Evolutionary conservation across 2,329 filamentous ascomycete genomes (phyloP).

Genomic region (Emericellopsis cladophorae): DNA sequence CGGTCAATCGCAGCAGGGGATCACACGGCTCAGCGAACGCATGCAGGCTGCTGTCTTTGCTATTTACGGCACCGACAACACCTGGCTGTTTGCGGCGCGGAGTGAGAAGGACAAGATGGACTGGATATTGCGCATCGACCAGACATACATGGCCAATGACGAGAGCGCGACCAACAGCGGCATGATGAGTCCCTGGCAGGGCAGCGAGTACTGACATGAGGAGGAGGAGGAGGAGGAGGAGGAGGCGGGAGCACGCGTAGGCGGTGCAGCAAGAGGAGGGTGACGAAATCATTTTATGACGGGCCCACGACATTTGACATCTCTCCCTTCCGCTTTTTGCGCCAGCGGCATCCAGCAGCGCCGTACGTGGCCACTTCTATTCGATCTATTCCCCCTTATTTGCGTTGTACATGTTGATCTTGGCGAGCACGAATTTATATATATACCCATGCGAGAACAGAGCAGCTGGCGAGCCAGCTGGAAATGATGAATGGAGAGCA

Average conservation of each 20-base stretch:
- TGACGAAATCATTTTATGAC: too few relatives aligned
- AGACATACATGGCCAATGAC: slow-evolving; percentile 48
- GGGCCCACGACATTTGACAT: slow-evolving; percentile 2
- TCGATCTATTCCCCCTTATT: too few relatives aligned
- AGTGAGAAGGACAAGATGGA: slow-evolving; percentile 89
- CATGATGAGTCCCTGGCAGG: slow-evolving; percentile 18
- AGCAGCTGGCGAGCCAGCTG: too few relatives aligned
- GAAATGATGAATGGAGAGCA: too few relatives aligned
- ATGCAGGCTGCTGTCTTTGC: slow-evolving; percentile 73
- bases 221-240: too few relatives aligned
- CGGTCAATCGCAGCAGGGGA: slow-evolving; percentile 24
- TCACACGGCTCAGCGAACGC: slow-evolving; percentile 43
- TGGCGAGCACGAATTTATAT: too few relatives aligned
- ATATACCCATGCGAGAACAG: too few relatives aligned
- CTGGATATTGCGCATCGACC: slow-evolving; percentile 92
- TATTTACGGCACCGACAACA: slow-evolving; percentile 87
- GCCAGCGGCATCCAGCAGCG: too few relatives aligned
- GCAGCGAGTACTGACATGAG: slow-evolving; percentile 12
- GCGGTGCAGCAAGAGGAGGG: background rate
- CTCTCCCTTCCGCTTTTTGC: slow-evolving; percentile 4
- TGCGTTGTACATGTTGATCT: too few relatives aligned
- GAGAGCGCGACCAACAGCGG: slow-evolving; percentile 26
- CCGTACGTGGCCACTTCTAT: too few relatives aligned
- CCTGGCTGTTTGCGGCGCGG: slow-evolving; percentile 83
- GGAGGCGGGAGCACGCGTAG: background rate